Evolutionary conservation across 176 grass and related monocot genomes (phyloP).

Genomic region (Carex myosuroides): DNA sequence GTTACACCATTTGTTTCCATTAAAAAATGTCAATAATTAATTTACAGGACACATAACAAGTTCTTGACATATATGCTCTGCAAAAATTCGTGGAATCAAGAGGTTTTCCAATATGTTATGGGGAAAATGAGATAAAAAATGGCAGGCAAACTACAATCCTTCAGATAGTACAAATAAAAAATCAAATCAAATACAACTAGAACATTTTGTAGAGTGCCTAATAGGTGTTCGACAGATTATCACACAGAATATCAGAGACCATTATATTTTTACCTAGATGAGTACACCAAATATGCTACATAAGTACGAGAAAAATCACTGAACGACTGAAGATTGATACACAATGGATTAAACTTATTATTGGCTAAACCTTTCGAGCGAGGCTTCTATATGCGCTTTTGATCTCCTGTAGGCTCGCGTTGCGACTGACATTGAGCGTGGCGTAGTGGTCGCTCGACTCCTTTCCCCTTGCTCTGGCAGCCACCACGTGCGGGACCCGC

Average conservation of each 20-base stretch:
- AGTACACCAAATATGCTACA: neutral
- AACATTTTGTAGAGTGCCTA: neutral
- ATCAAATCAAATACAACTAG: neutral
- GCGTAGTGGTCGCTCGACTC: constrained; percentile 38
- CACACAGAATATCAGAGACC: neutral
- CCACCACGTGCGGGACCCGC: constrained; percentile 15
- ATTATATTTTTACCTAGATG: too few species aligned
- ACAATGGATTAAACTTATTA: neutral
- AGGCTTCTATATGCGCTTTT: constrained; percentile 75
- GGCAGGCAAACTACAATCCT: neutral
- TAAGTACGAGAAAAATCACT: neutral
- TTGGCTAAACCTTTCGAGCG: constrained; percentile 55
- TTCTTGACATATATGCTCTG: neutral
- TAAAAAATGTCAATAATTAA: neutral
- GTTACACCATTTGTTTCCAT: neutral
- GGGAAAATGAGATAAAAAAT: neutral
- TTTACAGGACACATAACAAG: neutral
- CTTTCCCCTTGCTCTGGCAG: constrained; percentile 17
- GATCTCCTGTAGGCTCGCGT: constrained; percentile 70
- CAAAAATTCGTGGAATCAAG: neutral
- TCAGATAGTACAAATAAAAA: neutral
- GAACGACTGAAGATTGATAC: neutral
- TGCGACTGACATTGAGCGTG: constrained; percentile 62
- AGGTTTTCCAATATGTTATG: neutral
- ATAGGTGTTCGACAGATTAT: neutral